Conservation (phyloP, 768 basidiomycete genomes). For the Rhodotorula kratochvilovae region DNA sequence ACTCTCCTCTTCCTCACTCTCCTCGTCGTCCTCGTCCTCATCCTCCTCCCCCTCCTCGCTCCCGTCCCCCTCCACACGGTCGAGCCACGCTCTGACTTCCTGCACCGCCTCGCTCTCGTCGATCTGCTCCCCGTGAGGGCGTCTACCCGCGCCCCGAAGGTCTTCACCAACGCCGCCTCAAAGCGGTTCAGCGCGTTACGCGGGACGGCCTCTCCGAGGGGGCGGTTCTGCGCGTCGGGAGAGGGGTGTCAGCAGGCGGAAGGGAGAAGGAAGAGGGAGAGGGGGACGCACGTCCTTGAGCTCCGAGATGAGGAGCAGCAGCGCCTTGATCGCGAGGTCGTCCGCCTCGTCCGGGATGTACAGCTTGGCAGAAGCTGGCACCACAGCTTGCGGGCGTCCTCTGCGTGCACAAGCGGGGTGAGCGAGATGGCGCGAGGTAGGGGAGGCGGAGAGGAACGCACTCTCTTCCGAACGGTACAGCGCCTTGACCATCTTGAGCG, state of each 20-base stretch:
- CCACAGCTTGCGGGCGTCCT: conserved; percentile 49
- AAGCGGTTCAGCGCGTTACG: conserved; percentile 71
- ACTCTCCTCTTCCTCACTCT: conserved; percentile 1
- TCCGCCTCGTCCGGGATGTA: conserved; percentile 49
- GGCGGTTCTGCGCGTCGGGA: conserved; percentile 54
- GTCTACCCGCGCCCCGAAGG: conserved; percentile 25
- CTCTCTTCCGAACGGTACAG: conserved; percentile 46
- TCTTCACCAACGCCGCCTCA: conserved; percentile 60
- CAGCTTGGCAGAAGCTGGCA: conserved; percentile 50
- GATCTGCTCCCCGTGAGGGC: conserved; percentile 23
- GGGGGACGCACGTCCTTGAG: conserved; percentile 54
- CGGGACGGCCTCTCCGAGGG: conserved; percentile 57
- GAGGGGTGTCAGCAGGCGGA: conserved; percentile 40
- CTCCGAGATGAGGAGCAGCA: conserved; percentile 58
- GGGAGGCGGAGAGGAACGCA: conserved; percentile 43
- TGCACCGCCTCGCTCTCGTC: conserved; percentile 12
- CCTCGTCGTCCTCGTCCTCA: conserved; percentile 9
- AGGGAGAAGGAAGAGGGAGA: conserved; percentile 10
- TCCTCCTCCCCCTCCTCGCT: conserved; percentile 10
- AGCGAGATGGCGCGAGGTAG: background rate
- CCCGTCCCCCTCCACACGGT: conserved; percentile 2
- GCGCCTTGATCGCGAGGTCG: conserved; percentile 50
- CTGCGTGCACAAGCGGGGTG: conserved; percentile 34
- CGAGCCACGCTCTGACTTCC: conserved; percentile 4
- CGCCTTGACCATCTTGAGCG: conserved; percentile 45